Evolutionary conservation across 2,329 filamentous ascomycete genomes (phyloP).

Genomic region (Dendrostoma leiphaemia): DNA sequence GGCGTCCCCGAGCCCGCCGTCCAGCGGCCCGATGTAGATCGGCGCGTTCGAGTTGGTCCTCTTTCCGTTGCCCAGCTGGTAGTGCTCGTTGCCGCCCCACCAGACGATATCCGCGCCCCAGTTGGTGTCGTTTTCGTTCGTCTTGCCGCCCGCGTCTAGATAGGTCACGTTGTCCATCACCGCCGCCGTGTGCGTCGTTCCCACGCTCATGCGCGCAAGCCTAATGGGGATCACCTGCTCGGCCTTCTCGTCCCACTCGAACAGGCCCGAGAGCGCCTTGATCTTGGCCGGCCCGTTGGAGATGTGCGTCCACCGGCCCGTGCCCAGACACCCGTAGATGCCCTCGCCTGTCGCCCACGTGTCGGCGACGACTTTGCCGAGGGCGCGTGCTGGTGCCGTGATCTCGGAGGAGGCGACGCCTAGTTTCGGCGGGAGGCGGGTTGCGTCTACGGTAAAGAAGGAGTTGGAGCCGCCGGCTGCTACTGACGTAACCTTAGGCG

Average conservation of each 20-base stretch:
- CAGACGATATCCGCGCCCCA: slow-evolving; percentile 87
- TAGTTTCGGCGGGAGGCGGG: slow-evolving; percentile 48
- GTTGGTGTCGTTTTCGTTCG: slow-evolving; percentile 69
- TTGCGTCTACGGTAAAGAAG: slow-evolving; percentile 83
- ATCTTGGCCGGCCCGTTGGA: slow-evolving; percentile 77
- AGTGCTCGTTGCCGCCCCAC: slow-evolving; percentile 94
- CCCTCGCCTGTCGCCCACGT: slow-evolving; percentile 87
- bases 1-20: slow-evolving; percentile 56
- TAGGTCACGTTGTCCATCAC: slow-evolving; percentile 79
- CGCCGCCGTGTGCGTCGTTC: slow-evolving; percentile 77
- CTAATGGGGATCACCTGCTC: slow-evolving; percentile 74
- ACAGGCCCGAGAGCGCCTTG: slow-evolving; percentile 77
- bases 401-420: slow-evolving; percentile 33
- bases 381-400: slow-evolving; percentile 34
- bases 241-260: slow-evolving; percentile 78
- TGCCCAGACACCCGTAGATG: slow-evolving; percentile 79
- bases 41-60: slow-evolving; percentile 76
- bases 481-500: slow-evolving; percentile 70
- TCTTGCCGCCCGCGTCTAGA: slow-evolving; percentile 51
- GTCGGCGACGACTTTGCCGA: slow-evolving; percentile 66
- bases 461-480: slow-evolving; percentile 84
- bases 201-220: slow-evolving; percentile 69
- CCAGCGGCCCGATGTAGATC: slow-evolving; percentile 74
- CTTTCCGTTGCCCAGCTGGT: slow-evolving; percentile 89
- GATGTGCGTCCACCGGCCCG: slow-evolving; percentile 84